A percentile compares a stretch with the other conserved stretches of the same genome.
Evolutionary conservation across 2,329 filamentous ascomycete genomes (phyloP).

Genomic region (Alternaria sp.): DNA sequence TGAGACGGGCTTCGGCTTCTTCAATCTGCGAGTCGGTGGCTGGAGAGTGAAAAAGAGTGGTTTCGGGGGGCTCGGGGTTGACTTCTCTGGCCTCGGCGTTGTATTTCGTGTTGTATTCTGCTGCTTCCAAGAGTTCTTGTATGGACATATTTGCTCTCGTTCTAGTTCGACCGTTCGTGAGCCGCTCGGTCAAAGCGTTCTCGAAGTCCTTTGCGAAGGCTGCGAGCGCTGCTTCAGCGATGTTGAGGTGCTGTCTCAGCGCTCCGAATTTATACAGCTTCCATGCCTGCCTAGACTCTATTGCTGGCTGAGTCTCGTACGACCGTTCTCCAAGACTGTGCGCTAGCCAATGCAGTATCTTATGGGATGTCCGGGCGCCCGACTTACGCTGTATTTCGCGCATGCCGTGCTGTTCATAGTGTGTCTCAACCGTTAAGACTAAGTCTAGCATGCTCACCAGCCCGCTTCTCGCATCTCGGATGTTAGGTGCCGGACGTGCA

Average conservation of each 20-base stretch:
- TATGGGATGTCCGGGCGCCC: background rate
- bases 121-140: background rate
- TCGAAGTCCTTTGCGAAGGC: background rate
- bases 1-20: background rate
- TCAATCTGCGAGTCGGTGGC: background rate
- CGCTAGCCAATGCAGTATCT: background rate
- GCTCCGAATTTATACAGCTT: background rate
- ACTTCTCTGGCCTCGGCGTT: background rate
- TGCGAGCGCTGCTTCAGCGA: background rate
- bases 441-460: background rate
- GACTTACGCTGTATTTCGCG: background rate
- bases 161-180: background rate
- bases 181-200: background rate
- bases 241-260: background rate
- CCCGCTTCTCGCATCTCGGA: background rate
- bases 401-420: background rate
- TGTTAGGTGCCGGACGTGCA: rapidly evolving
- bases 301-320: background rate
- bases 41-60: background rate
- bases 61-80: background rate
- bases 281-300: background rate
- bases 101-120: background rate
- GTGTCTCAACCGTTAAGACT: background rate
- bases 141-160: background rate
- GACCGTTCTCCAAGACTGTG: background rate